Conservation (phyloP, 1,284 basidiomycete genomes). For the Ganoderma lucidum region DNA sequence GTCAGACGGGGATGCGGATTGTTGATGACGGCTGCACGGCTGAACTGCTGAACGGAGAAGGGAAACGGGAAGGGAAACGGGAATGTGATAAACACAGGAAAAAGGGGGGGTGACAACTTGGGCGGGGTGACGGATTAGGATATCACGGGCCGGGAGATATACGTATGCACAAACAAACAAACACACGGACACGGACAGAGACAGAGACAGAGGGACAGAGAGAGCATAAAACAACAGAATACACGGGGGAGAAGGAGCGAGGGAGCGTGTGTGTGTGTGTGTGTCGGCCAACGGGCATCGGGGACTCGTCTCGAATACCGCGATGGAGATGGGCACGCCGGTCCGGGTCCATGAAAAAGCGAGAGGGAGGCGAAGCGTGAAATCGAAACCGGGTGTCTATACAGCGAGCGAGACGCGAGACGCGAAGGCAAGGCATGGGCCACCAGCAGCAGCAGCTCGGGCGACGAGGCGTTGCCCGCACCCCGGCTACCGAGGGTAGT, state of each 20-base stretch:
- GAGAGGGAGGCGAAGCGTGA: not conserved
- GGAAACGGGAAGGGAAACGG: not conserved
- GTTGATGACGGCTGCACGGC: not conserved
- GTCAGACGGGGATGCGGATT: not conserved
- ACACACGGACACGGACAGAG: not conserved
- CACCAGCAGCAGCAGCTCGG: not conserved
- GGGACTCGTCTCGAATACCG: not conserved
- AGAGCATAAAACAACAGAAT: not conserved
- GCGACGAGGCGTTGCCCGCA: not conserved
- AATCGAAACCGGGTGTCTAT: not conserved
- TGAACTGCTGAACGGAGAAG: not conserved
- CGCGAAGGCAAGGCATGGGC: not conserved
- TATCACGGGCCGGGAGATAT: constrained; percentile 6
- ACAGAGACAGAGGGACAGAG: not conserved
- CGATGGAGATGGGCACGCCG: not conserved
- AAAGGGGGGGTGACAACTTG: not conserved
- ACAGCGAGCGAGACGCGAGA: not conserved
- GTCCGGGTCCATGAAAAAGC: not conserved
- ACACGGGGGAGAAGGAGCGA: not conserved
- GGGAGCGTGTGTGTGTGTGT: not conserved
- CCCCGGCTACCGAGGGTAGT: constrained; percentile 36
- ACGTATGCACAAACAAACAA: not conserved
- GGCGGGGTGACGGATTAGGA: not conserved
- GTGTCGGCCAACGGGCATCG: not conserved
- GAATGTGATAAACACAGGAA: not conserved